Percentiles rank a stretch among this genome's conserved stretches.
Evolutionary conservation across 1,284 basidiomycete species (phyloP).

Genomic region (Tremellales sp.): DNA sequence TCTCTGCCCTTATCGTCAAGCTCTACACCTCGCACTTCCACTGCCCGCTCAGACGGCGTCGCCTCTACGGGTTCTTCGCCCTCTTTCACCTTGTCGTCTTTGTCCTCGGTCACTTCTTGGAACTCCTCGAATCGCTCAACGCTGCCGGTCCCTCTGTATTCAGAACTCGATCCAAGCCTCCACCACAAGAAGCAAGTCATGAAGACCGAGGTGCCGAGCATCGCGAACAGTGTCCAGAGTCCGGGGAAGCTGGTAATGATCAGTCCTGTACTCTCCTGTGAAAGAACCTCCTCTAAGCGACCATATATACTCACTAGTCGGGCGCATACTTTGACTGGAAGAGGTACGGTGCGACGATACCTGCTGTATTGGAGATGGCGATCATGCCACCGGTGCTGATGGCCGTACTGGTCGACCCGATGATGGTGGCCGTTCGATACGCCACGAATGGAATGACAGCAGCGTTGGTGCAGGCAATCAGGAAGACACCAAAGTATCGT

Average conservation of each 20-base stretch:
- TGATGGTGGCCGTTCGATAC: slow-evolving; percentile 30
- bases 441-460: slow-evolving; percentile 32
- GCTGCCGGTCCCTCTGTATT: slow-evolving; percentile 16
- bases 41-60: neutral
- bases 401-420: slow-evolving; percentile 28
- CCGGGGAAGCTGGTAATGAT: slow-evolving; percentile 16
- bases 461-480: slow-evolving; percentile 35
- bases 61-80: neutral
- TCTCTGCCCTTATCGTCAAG: neutral
- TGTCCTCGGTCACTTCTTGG: neutral
- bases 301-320: slow-evolving; percentile 16
- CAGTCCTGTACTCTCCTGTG: neutral
- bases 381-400: slow-evolving; percentile 32
- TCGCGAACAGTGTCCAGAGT: slow-evolving; percentile 31
- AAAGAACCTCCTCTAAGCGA: neutral
- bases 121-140: neutral
- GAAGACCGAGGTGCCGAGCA: slow-evolving; percentile 17
- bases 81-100: neutral
- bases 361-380: slow-evolving; percentile 31
- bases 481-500: slow-evolving; percentile 28
- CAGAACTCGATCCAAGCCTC: slow-evolving; percentile 24
- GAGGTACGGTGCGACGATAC: slow-evolving; percentile 24
- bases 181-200: slow-evolving; percentile 26
- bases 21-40: neutral
- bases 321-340: slow-evolving; percentile 21